Evolutionary conservation across 148 eudicot species (phyloP), one percentile per base, ranked within the genome.

Genomic region (Polygonum aviculare): DNA sequence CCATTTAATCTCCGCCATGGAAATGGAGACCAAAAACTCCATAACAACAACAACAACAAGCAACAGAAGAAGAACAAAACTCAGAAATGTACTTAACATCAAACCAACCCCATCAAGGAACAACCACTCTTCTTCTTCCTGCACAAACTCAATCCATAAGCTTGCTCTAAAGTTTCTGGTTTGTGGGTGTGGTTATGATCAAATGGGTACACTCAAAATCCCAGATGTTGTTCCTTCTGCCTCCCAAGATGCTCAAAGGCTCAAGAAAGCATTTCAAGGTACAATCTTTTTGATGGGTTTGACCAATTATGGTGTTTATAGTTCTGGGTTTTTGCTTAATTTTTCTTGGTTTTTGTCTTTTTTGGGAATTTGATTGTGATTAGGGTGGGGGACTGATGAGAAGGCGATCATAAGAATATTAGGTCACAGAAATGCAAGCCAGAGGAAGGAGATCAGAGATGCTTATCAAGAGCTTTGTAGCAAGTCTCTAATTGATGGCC

Each of bases 301-400:
- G 47, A 12, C 5, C 48, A 12, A 33, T 50, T 73, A 19, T 31
- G 18, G 44, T 67, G 39, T 59, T 47, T 78, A 21, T 67, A 0
- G 12, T 8, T 67, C 35, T 35, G 12, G 49, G 65, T 22, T 75
- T 48, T 77, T 15, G 72, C 35, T 44, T 44, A 12, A 12, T 65
- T 19, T 40, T 50, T 73, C 39, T 38, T 55, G 76, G 52, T 63
- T 70, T 69, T 62, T 12, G 38, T 57, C 4, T 38, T 5, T 18
- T 18, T 44, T 78, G 72, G 71, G 73, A 69, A 35, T 71, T 50
- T 62, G 21, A 3, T 60, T 76, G 38, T 21, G 74, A 55, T 51
- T 81, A 93, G 96, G 95, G 22, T 80, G 81, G 82, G 92, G 91
- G 67, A 89, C 93, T 3, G 89, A 93, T 76, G 93, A 90, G 76